A percentile compares a stretch with the other conserved stretches of the same genome.
phyloP scores from a whole-genome alignment of 1,284 basidiomycete genomes.

The Austroboletus novae-zelandiae region DNA sequence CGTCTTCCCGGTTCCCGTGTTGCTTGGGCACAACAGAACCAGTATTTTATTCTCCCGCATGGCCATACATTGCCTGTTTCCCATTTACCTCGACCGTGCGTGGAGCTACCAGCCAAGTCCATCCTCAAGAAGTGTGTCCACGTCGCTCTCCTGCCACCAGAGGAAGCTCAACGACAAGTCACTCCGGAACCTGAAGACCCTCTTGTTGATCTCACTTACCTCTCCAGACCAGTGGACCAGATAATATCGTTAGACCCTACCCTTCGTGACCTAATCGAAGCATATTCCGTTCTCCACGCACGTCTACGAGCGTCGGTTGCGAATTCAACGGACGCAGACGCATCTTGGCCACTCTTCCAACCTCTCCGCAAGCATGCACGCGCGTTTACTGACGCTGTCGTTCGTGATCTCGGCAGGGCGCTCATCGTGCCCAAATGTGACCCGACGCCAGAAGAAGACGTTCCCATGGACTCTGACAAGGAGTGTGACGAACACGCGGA shows the following conservation, averaged over 20 bases:
- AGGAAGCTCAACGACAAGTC: conserved; percentile 51
- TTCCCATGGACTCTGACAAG: conserved; percentile 15
- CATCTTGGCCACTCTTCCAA: conserved; percentile 67
- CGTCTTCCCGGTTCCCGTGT: conserved; percentile 45
- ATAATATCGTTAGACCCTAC: conserved; percentile 50
- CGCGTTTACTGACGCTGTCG: conserved; percentile 50
- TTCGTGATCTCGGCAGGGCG: conserved; percentile 62
- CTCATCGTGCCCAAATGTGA: conserved; percentile 52
- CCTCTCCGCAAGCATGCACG: conserved; percentile 55
- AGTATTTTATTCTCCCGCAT: conserved; percentile 48
- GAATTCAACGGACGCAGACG: conserved; percentile 50
- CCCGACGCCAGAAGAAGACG: conserved; percentile 28
- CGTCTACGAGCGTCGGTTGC: conserved; percentile 54
- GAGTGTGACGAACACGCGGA: conserved; percentile 30
- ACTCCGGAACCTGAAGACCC: conserved; percentile 73
- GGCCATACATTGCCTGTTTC: conserved; percentile 33
- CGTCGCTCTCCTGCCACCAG: conserved; percentile 35
- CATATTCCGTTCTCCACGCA: conserved; percentile 64
- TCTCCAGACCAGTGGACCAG: conserved; percentile 55
- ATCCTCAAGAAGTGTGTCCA: conserved; percentile 57
- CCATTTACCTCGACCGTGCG: conserved; percentile 35
- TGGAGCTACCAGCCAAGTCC: conserved; percentile 49
- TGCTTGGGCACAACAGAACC: conserved; percentile 56
- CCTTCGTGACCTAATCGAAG: conserved; percentile 61
- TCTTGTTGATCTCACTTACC: conserved; percentile 59